Evolutionary conservation across 1,139 yeast species (phyloP).

Genomic region (Pichia sp.): DNA sequence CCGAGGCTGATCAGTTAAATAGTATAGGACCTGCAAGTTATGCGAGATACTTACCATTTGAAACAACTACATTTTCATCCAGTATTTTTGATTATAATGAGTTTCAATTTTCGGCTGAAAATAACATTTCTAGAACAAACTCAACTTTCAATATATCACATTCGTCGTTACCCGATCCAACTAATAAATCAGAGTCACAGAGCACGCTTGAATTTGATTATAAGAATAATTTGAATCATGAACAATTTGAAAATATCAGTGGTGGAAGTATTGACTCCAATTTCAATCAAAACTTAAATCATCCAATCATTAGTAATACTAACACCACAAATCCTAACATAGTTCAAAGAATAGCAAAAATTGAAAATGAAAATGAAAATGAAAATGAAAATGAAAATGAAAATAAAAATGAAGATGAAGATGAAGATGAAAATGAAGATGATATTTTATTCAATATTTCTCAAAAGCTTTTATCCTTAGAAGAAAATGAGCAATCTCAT

Average conservation of each 20-base stretch:
- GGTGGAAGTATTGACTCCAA: background rate
- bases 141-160: background rate
- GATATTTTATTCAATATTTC: background rate
- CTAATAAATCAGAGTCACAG: background rate
- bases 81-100: constrained; percentile 5
- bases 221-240: background rate
- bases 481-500: background rate
- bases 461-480: background rate
- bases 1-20: background rate
- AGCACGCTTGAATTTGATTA: no score
- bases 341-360: no score
- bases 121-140: background rate
- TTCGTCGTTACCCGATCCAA: background rate
- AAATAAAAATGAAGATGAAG: no score
- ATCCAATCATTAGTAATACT: background rate
- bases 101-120: background rate
- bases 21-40: constrained; percentile 9
- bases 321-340: background rate
- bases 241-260: background rate
- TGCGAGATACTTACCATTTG: constrained; percentile 9
- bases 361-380: no score
- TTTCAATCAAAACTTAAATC: background rate
- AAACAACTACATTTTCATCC: constrained; percentile 4
- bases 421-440: background rate
- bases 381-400: no score